phyloP scores from a whole-genome alignment of 495 filamentous ascomycete species.

The Hypoxylon cercidicola region DNA sequence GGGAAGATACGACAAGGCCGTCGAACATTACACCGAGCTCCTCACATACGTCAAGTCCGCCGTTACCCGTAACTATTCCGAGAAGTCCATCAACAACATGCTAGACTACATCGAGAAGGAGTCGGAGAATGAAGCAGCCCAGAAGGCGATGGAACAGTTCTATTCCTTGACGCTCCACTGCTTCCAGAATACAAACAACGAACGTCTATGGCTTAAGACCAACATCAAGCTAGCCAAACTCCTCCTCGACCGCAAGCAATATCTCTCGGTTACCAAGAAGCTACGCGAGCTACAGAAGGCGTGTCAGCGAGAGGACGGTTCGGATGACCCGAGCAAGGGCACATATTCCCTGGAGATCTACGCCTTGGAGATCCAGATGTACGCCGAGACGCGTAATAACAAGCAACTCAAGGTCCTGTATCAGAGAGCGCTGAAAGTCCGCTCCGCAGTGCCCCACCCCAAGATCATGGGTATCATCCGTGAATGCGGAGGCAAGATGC shows the following conservation, averaged over 20 bases:
- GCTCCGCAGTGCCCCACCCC: constrained; percentile 95
- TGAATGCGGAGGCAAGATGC: constrained; percentile 99
- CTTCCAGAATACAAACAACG: constrained; percentile 97
- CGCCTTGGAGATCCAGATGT: constrained; percentile 98
- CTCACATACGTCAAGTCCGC: constrained; percentile 97
- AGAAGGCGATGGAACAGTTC: constrained; percentile 92
- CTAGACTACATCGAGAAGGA: constrained; percentile 97
- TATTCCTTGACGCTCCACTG: constrained; percentile 92
- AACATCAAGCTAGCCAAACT: constrained; percentile 96
- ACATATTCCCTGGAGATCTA: constrained; percentile 97
- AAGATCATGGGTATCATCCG: constrained; percentile 99
- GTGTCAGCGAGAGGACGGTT: constrained; percentile 88
- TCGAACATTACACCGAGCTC: constrained; percentile 94
- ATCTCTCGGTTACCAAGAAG: constrained; percentile 80
- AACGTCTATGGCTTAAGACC: constrained; percentile 96
- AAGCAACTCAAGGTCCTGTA: constrained; percentile 95
- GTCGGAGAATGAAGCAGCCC: constrained; percentile 80
- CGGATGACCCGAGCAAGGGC: constrained; percentile 94
- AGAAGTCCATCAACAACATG: constrained; percentile 99
- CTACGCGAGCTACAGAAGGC: constrained; percentile 88
- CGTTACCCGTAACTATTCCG: constrained; percentile 97
- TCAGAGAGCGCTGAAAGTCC: constrained; percentile 86
- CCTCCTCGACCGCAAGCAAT: constrained; percentile 91
- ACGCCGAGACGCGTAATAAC: constrained; percentile 95
- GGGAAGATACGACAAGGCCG: constrained; percentile 82